A percentile compares a stretch with the other conserved stretches of the same genome.
Conservation (phyloP, 768 basidiomycete species). For the Russula ochroleuca region DNA sequence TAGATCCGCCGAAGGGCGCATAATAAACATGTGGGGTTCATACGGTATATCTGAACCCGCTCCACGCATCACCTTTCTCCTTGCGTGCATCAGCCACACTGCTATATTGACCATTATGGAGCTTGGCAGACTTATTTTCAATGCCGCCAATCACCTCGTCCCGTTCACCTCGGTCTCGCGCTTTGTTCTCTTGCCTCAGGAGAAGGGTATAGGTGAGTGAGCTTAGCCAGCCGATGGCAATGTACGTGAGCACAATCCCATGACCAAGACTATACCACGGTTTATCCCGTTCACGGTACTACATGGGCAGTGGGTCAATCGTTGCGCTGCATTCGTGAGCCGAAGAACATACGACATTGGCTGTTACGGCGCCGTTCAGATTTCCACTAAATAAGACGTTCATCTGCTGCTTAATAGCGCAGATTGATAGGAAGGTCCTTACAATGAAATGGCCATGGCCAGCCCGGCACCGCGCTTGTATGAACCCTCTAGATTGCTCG, state of each 20-base stretch:
- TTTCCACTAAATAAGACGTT: slow-evolving; percentile 34
- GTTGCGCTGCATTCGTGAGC: neutral
- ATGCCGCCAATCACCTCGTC: slow-evolving; percentile 55
- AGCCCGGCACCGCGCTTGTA: neutral
- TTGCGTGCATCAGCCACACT: neutral
- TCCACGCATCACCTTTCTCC: slow-evolving; percentile 67
- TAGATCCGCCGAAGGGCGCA: neutral
- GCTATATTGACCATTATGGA: neutral
- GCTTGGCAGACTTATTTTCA: neutral
- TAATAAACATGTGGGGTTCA: slow-evolving; percentile 30
- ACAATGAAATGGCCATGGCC: neutral
- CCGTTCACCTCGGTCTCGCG: slow-evolving; percentile 54
- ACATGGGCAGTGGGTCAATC: neutral
- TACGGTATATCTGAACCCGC: slow-evolving; percentile 65
- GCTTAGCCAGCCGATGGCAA: slow-evolving; percentile 1
- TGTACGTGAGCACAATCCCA: neutral
- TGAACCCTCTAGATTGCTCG: slow-evolving; percentile 1
- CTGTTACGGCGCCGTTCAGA: slow-evolving; percentile 1
- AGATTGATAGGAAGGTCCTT: neutral
- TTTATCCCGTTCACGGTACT: neutral
- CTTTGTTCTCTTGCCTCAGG: slow-evolving; percentile 55
- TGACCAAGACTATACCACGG: slow-evolving; percentile 1
- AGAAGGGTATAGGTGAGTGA: slow-evolving; percentile 22
- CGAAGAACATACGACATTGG: neutral
- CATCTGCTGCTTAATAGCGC: slow-evolving; percentile 61